phyloP scores from a whole-genome alignment of 2,329 filamentous ascomycete genomes.

The Canariomyces notabilis region DNA sequence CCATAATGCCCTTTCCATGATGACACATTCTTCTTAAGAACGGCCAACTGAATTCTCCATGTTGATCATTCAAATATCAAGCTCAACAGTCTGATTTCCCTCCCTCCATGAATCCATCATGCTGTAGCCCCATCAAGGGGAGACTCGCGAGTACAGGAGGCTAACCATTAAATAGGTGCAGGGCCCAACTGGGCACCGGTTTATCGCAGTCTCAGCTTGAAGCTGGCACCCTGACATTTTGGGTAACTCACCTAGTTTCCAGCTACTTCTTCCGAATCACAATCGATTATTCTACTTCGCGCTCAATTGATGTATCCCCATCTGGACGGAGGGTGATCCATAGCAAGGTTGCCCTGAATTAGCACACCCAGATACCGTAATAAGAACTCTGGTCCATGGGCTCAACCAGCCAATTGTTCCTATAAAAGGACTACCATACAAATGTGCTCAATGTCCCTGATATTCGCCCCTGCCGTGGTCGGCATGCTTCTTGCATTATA shows the following conservation, averaged over 20 bases:
- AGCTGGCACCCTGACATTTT: no score
- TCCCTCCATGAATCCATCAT: constrained; percentile 4
- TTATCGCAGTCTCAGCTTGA: no score
- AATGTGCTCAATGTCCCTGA: background rate
- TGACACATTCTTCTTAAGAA: constrained; percentile 59
- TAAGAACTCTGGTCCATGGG: background rate
- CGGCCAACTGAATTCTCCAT: constrained; percentile 58
- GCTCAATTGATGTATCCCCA: background rate
- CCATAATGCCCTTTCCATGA: constrained; percentile 35
- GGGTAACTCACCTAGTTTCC: no score
- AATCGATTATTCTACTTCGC: background rate
- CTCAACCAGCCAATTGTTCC: background rate
- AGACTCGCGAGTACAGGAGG: constrained; percentile 1
- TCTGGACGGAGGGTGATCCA: background rate
- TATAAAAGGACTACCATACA: background rate
- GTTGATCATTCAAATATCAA: constrained; percentile 56
- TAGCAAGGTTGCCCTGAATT: background rate
- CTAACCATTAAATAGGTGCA: constrained; percentile 10
- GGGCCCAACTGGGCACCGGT: background rate
- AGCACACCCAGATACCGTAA: background rate
- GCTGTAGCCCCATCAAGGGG: background rate
- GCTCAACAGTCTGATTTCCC: constrained; percentile 57
- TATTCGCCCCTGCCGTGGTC: background rate
- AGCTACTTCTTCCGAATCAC: no score
- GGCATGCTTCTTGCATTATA: background rate